Evolutionary conservation across 148 eudicot species (phyloP), one percentile per base, ranked within the genome.

Genomic region (Spergularia bocconei): DNA sequence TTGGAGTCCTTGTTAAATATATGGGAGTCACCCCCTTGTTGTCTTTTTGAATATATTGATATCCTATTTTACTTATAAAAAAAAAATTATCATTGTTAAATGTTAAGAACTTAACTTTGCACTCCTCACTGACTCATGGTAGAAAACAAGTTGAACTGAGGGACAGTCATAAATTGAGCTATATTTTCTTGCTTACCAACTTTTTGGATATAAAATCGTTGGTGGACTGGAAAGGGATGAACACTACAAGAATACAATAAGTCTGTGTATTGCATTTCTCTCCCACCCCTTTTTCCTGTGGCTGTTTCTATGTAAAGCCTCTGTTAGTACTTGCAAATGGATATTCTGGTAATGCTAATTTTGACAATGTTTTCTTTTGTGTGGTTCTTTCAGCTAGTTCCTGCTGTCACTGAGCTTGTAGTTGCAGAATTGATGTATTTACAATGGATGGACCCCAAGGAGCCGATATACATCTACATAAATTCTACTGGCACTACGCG

Each of bases 401-500:
- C 97, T 79, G 96, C 90, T 13, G 94, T 95, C 75, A 86, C 97
- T 15, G 96, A 92, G 88, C 94, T 92, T 72, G 85, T 95, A 61
- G 38, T 92, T 76, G 94, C 94, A 63, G 85, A 95, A 79, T 59
- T 95, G 74, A 85, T 92, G 96, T 92, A 92, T 83, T 83, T 95
- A 72, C 92, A 90, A 69, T 91, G 85, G 87, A 85, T 82, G 92
- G 90, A 90, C 79, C 86, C 96, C 62, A 87, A 90, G 77, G 94
- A 83, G 60, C 93, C 99, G 39, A 90, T 95, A 67, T 89, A 87
- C 67, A 75, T 95, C 21, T 91, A 92, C 81, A 92, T 95, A 75
- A 88, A 92, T 81, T 95, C 99, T 54, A 85, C 99, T 53, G 99
- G 99, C 77, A 88, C 96, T 62, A 85, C 92, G 63, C 86, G 88